phyloP scores from a whole-genome alignment of 257 asterid species.

The Nicotiana sylvestris region DNA sequence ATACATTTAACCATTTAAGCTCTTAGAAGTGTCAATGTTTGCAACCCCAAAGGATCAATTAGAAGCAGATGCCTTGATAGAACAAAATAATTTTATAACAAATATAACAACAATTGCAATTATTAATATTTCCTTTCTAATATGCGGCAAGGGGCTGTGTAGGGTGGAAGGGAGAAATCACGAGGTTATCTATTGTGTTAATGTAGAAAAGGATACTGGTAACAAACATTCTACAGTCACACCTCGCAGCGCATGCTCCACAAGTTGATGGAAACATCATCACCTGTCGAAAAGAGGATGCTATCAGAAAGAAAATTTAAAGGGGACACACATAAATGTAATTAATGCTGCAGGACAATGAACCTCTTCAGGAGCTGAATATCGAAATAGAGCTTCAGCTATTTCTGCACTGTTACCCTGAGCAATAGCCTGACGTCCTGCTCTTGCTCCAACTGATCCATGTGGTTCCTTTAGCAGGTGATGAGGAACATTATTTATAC shows the following conservation, averaged over 20 bases:
- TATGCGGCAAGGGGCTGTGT: not conserved
- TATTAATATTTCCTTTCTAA: not conserved
- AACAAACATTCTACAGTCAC: slow-evolving; percentile 87
- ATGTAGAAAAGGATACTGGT: slow-evolving; percentile 73
- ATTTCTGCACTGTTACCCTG: slow-evolving; percentile 79
- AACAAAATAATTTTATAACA: not conserved
- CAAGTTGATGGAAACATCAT: slow-evolving; percentile 91
- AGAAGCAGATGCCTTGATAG: not conserved
- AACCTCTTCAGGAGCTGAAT: slow-evolving; percentile 98
- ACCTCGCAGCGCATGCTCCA: slow-evolving; percentile 67
- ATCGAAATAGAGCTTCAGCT: slow-evolving; percentile 77
- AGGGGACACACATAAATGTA: not conserved
- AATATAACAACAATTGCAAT: not conserved
- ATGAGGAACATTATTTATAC: slow-evolving; percentile 22
- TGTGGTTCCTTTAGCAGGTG: slow-evolving; percentile 56
- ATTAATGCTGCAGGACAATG: not conserved
- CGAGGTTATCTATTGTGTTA: not conserved
- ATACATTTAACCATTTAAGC: not conserved
- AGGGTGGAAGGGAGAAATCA: not conserved
- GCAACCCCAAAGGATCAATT: not conserved
- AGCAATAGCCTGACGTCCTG: slow-evolving; percentile 85
- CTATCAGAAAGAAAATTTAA: not conserved
- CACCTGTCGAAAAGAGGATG: slow-evolving; percentile 49
- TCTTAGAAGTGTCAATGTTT: not conserved
- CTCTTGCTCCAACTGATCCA: slow-evolving; percentile 88